Evolutionary conservation across 1,284 basidiomycete genomes (phyloP), one percentile per base, ranked within the genome.

Genomic region (Ceratobasidium papillatum): DNA sequence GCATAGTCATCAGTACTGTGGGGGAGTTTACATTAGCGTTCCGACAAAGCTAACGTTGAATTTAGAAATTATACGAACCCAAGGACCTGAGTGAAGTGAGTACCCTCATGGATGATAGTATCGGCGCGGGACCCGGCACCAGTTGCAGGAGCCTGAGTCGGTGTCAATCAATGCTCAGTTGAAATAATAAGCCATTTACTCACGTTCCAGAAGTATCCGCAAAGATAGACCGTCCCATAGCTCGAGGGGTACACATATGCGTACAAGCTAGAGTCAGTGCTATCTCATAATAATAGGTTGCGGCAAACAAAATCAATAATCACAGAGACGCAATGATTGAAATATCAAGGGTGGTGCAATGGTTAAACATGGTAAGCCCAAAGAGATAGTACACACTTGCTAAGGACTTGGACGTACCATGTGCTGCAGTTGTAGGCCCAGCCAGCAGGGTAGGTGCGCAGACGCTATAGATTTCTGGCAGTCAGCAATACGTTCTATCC

Each of bases 91-190:
- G 65, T 76, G 34, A 76, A 76, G 69, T 76, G 75, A 30, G 69
- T 64, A 0, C 54, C 72, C 38, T 76, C 75, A 38, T 76, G 75
- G 45, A 76, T 74, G 43, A 76, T 72, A 11, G 75, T 76, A 12
- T 72, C 75, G 3, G 69, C 69, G 14, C 58, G 56, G 25, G 75
- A 76, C 25, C 72, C 71, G 19, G 75, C 62, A 38, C 75, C 75
- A 32, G 61, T 63, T 9, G 62, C 62, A 19, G 75, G 75, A 49
- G 75, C 75, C 69, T 72, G 38, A 32, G 8, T 36, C 19, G 19
- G 49, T 36, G 19, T 43, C 12, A 65, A 9, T 22, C 38, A 47
- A 32, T 22, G 56, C 17, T n/a, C 61, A 7, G 19, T 14, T 45
- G 4, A 7, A 38, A 51, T 8, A 19, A 19, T 11, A 14, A 22